Base-by-base conservation (phyloP, 140 eudicot species). In the Stevia rebaudiana region DNA sequence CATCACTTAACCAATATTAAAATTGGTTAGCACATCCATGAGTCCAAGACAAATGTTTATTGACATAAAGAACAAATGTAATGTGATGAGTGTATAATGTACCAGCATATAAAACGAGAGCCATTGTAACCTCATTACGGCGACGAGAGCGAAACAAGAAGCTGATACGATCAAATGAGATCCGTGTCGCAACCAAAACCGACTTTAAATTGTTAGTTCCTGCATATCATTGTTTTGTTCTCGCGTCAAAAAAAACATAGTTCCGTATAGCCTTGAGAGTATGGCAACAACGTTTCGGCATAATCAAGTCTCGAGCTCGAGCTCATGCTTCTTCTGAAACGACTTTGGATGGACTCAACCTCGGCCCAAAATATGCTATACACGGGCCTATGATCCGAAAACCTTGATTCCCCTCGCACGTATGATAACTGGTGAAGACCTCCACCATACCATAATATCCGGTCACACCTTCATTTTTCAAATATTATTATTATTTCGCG, bases 311-410 rank as follows among this genome's bases (percentile, higher is more conserved):
- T 84, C 11, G 65, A 59, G 50, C 85, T 84, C 11, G 65, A 59
- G 50, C 97, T 86, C 87, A 85, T 77, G 77, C 89, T 90, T 82
- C 79, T 90, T 69, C 82, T 78, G 61, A 86, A 78, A 30, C 90
- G 78, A 70, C 76, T 88, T 44, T 81, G 95, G 51, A 78, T 75
- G 9, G 97, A 90, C 70, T 90, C 94, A 28, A 90, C 89, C 69
- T 90, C 97, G 4, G 97, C 94, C 97, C 95, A 90, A 63, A 90
- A 86, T 69, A 90, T 67, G 67, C 95, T 79, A 53, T 80, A 90
- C 55, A 90, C 97, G 0, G 97, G 97, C 63, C 97, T 74, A 37
- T 90, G 97, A 79, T 86, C 97, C 5, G 97, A 90, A 68, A 90
- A 90, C 59, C 88, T 76, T 15, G 90, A 90, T 54, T 90, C 97